These are phyloP conservation scores for Globisporangium emineosum DNA, from an alignment of 352 stramenopile species.

Conservation along the genomic window DNA sequence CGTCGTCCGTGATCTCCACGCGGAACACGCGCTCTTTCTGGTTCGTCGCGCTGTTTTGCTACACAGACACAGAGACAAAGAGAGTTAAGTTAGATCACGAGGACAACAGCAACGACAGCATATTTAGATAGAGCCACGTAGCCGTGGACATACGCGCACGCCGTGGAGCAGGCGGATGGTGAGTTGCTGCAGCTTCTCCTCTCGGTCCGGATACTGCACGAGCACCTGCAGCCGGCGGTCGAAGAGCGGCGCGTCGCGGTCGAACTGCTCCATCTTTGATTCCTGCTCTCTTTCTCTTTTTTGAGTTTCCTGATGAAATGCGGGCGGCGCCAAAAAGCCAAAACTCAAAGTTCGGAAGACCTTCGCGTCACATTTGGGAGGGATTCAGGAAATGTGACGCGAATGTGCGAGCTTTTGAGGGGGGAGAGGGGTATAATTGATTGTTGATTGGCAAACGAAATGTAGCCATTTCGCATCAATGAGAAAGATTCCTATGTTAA, in stretches of 20 bases:
- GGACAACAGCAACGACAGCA: too few relatives aligned
- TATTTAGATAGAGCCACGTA: neutral
- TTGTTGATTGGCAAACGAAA: neutral
- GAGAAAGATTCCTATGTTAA: too few relatives aligned
- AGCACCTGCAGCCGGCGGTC: slow-evolving; percentile 82
- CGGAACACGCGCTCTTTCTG: slow-evolving; percentile 89
- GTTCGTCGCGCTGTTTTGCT: slow-evolving; percentile 75
- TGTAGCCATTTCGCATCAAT: neutral
- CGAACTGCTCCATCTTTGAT: slow-evolving; percentile 80
- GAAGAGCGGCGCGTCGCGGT: slow-evolving; percentile 79
- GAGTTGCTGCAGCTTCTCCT: slow-evolving; percentile 72
- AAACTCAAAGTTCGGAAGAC: slow-evolving; percentile 8
- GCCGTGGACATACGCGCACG: slow-evolving; percentile 50
- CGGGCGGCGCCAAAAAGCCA: neutral
- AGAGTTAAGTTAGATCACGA: too few relatives aligned
- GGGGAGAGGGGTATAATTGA: neutral
- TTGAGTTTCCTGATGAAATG: neutral
- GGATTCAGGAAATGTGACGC: neutral
- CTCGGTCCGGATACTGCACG: slow-evolving; percentile 74
- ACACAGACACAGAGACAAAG: neutral
- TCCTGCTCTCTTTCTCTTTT: neutral
- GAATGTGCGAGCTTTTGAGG: neutral
- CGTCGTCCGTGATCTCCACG: slow-evolving; percentile 92
- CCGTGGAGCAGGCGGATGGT: slow-evolving; percentile 77
- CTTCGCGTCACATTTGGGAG: slow-evolving; percentile 12